phyloP scores from a whole-genome alignment of 352 stramenopile species.

The Globisporangium paddicum region DNA sequence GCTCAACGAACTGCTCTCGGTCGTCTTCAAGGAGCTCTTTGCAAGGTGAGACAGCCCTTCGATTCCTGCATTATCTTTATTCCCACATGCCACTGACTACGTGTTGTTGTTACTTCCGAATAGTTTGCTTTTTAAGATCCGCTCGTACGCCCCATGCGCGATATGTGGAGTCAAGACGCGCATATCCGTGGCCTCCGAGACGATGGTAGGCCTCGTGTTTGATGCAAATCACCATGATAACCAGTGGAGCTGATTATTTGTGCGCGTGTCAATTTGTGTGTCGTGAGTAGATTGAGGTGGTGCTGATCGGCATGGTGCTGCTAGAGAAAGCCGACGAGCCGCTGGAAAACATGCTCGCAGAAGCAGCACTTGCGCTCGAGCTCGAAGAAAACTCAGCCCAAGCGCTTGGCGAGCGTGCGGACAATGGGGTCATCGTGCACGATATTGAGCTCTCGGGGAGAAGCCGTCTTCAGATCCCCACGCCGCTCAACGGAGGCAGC shows the following conservation, averaged over 20 bases:
- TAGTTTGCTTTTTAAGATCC: conserved; percentile 69
- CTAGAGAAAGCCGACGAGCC: conserved; percentile 51
- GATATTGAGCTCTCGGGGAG: conserved; percentile 34
- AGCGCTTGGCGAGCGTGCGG: conserved; percentile 10
- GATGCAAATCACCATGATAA: too few species aligned
- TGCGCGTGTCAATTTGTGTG: too few species aligned
- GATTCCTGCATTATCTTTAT: too few species aligned
- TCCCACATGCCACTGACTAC: too few species aligned
- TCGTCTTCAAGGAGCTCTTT: conserved; percentile 85
- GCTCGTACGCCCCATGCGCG: conserved; percentile 71
- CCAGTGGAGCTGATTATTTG: not conserved
- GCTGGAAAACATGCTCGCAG: conserved; percentile 42
- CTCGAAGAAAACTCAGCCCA: conserved; percentile 24
- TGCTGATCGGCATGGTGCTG: conserved; percentile 78
- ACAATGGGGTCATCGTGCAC: conserved; percentile 19
- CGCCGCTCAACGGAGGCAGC: conserved; percentile 27
- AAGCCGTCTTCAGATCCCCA: conserved; percentile 36
- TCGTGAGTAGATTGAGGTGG: conserved; percentile 70
- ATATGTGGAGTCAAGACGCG: conserved; percentile 82
- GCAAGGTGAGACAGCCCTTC: conserved; percentile 41
- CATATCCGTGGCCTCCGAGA: conserved; percentile 67
- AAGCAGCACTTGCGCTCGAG: conserved; percentile 38
- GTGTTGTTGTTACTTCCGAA: not conserved
- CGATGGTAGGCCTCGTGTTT: conserved; percentile 47
- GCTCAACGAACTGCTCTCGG: conserved; percentile 76